These are phyloP conservation scores for Saccharomycopsis phalli DNA, from an alignment of 1,139 yeast genomes.

Conservation along the genomic window DNA sequence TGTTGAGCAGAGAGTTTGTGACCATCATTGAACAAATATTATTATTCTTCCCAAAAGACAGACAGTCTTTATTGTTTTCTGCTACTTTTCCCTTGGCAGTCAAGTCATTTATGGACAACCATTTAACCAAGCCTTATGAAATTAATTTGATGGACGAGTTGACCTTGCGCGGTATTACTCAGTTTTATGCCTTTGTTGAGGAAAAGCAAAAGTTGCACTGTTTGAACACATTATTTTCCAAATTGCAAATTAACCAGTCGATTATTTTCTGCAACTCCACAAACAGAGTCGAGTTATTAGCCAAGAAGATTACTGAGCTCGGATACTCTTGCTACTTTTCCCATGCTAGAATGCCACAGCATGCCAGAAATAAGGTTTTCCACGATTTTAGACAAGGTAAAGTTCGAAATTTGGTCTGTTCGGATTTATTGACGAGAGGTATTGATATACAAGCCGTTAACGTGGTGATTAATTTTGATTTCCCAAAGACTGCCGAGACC, in stretches of 20 bases:
- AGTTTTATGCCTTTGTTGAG: conserved; percentile 95
- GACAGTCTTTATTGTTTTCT: conserved; percentile 78
- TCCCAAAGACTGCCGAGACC: conserved; percentile 97
- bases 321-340: conserved; percentile 96
- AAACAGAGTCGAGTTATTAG: conserved; percentile 88
- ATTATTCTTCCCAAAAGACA: conserved; percentile 62
- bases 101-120: conserved; percentile 85
- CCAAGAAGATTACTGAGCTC: conserved; percentile 90
- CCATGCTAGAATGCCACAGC: conserved; percentile 97
- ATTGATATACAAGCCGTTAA: conserved; percentile 98
- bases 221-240: conserved; percentile 86
- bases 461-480: conserved; percentile 94
- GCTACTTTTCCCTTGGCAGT: conserved; percentile 97
- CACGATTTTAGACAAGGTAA: conserved; percentile 98
- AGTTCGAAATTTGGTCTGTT: conserved; percentile 93
- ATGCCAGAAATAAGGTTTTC: conserved; percentile 94
- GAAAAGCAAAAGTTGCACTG: conserved; percentile 95
- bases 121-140: conserved; percentile 86
- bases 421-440: conserved; percentile 96
- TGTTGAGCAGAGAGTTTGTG: conserved; percentile 86
- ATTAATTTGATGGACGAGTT: conserved; percentile 96
- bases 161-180: conserved; percentile 92
- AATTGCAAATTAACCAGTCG: conserved; percentile 90
- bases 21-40: conserved; percentile 82
- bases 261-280: conserved; percentile 96